phyloP scores from a whole-genome alignment of 202 grass and related monocot species.

The Carex arenaria region DNA sequence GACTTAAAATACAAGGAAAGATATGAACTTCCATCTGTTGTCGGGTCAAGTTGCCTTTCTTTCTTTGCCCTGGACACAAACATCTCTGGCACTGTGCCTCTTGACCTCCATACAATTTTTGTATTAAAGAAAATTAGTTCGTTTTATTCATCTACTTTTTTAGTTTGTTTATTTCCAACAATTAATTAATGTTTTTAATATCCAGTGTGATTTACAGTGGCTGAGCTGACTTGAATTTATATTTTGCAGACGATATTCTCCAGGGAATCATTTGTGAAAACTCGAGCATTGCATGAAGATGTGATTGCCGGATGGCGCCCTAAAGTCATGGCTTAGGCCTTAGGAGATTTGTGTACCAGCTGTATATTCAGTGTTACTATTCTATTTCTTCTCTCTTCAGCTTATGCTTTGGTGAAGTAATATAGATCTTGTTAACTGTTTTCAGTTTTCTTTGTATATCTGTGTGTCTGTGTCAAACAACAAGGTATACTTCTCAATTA shows the following conservation, averaged over 20 bases:
- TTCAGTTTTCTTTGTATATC: background rate
- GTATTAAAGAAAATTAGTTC: no score
- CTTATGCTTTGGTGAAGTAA: background rate
- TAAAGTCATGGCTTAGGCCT: constrained; percentile 68
- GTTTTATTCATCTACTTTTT: no score
- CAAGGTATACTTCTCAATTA: background rate
- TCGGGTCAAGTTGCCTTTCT: no score
- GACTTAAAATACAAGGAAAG: no score
- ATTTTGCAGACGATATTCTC: constrained; percentile 69
- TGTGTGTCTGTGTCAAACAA: background rate
- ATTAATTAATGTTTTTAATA: background rate
- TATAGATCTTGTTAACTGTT: background rate
- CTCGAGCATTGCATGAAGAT: constrained; percentile 65
- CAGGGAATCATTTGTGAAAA: constrained; percentile 84
- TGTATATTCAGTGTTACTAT: background rate
- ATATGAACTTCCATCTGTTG: no score
- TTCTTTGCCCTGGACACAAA: no score
- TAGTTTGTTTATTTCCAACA: background rate
- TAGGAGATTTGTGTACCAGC: constrained; percentile 29
- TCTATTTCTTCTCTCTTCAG: background rate
- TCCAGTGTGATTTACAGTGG: background rate
- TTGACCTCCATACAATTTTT: no score
- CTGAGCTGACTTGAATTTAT: constrained; percentile 25
- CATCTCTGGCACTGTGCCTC: no score
- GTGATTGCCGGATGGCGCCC: constrained; percentile 91